These are phyloP conservation scores for Mucuna pruriens DNA, from an alignment of 306 rosid genomes.

Conservation along the genomic window DNA sequence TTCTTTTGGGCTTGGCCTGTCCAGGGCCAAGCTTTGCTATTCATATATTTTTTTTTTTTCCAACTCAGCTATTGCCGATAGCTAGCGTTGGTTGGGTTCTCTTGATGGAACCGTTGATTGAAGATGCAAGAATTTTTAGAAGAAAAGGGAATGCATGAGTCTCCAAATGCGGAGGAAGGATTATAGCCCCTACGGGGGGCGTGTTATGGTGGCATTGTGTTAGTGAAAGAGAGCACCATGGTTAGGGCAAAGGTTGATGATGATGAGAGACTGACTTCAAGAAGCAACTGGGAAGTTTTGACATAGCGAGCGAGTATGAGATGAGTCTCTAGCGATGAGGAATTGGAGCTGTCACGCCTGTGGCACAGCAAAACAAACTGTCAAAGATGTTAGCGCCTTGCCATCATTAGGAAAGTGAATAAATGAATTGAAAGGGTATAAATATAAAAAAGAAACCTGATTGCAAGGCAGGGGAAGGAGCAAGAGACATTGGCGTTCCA, in stretches of 20 bases:
- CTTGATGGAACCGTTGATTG: conserved; percentile 56
- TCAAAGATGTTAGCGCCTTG: conserved; percentile 80
- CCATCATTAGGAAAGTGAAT: too few species aligned
- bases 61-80: conserved; percentile 69
- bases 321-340: conserved; percentile 79
- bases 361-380: conserved; percentile 99
- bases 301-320: conserved; percentile 49
- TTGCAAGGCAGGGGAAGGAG: conserved; percentile 92
- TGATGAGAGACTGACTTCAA: conserved; percentile 56
- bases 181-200: conserved; percentile 72
- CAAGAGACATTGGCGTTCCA: conserved; percentile 88
- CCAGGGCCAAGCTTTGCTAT: conserved; percentile 54
- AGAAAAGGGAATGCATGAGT: conserved; percentile 66
- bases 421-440: too few species aligned
- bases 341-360: conserved; percentile 97
- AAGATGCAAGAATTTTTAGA: conserved; percentile 42
- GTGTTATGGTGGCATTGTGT: conserved; percentile 44
- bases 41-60: conserved; percentile 37
- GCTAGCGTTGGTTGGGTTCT: conserved; percentile 67
- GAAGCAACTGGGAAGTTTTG: conserved; percentile 58
- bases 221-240: conserved; percentile 87
- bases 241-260: conserved; percentile 79
- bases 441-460: too few species aligned
- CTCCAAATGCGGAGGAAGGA: conserved; percentile 60
- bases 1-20: conserved; percentile 45